Conservation (phyloP, 1,139 yeast genomes). For the Yamadazyma jaroonii region DNA sequence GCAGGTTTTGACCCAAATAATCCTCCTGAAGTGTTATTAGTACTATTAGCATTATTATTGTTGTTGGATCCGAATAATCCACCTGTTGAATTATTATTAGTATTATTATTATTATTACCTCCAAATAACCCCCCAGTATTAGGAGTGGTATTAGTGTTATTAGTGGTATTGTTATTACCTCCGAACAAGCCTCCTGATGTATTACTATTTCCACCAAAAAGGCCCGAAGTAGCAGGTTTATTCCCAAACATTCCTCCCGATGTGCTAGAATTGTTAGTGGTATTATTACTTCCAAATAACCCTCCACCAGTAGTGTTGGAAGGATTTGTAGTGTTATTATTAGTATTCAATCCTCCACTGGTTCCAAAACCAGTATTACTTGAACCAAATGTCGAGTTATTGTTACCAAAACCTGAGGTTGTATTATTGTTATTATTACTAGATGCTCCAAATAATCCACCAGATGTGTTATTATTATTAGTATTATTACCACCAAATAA, state of each 20-base stretch:
- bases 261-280: conserved; percentile 12
- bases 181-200: conserved; percentile 30
- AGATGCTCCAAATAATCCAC: conserved; percentile 14
- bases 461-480: conserved; percentile 5
- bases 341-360: background rate
- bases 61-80: conserved; percentile 9
- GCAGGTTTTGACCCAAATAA: conserved; percentile 5
- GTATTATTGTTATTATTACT: conserved; percentile 9
- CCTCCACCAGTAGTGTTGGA: conserved; percentile 16
- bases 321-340: background rate
- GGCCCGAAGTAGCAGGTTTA: conserved; percentile 1
- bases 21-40: conserved; percentile 8
- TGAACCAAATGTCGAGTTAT: background rate
- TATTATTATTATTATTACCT: conserved; percentile 6
- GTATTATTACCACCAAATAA: conserved; percentile 12
- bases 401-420: background rate
- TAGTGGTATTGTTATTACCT: conserved; percentile 6
- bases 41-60: no score
- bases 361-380: background rate
- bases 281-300: conserved; percentile 20
- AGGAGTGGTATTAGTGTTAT: conserved; percentile 5
- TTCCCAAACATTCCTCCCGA: conserved; percentile 23
- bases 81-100: conserved; percentile 4
- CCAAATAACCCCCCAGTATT: conserved; percentile 32
- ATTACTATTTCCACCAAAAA: conserved; percentile 8